Evolutionary conservation across 2,329 filamentous ascomycete genomes (phyloP).

Genomic region (Botrytis hyacinthi): DNA sequence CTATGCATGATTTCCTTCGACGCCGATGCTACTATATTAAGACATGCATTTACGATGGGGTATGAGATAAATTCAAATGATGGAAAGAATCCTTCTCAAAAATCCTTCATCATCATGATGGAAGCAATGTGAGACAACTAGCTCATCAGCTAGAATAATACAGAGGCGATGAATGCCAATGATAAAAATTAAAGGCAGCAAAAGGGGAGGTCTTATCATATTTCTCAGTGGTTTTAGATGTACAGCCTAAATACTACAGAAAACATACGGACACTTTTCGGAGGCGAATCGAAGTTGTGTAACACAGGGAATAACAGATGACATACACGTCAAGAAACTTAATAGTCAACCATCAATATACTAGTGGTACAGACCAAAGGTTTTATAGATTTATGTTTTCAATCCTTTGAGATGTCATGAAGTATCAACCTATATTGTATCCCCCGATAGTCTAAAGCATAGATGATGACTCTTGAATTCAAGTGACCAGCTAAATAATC

Average conservation of each 20-base stretch:
- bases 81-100: neutral
- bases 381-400: rapidly evolving
- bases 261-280: neutral
- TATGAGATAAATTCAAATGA: neutral
- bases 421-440: neutral
- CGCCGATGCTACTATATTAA: neutral
- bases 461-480: neutral
- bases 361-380: neutral
- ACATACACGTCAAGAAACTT: neutral
- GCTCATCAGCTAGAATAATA: no score
- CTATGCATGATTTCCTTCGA: neutral
- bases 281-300: neutral
- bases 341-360: neutral
- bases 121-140: neutral
- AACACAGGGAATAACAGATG: neutral
- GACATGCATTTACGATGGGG: neutral
- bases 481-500: neutral
- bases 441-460: neutral
- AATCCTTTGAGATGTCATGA: neutral
- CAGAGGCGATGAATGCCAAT: neutral
- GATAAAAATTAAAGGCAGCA: neutral
- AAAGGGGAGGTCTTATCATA: neutral
- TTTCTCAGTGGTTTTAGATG: neutral
- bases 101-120: neutral
- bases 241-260: neutral